Evolutionary conservation across 108 stramenopile genomes (phyloP).

Genomic region (Nannochloropsis gaditana): DNA sequence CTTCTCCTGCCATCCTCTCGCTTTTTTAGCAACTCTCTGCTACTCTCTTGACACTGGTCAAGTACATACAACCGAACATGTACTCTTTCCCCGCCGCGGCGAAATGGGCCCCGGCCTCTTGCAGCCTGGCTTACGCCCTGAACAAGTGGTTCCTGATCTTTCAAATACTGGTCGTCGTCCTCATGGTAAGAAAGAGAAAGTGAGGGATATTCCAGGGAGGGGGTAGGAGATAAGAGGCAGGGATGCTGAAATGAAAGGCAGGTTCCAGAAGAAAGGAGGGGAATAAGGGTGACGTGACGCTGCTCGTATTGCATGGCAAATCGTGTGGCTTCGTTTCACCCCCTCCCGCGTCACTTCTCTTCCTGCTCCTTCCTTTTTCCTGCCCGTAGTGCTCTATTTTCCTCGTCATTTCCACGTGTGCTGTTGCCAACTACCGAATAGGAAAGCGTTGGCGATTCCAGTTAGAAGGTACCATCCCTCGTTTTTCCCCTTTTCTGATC

Average conservation of each 20-base stretch:
- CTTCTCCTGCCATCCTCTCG: background rate
- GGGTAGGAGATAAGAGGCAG: too few relatives aligned
- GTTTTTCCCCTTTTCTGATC: background rate
- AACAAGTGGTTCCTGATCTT: background rate
- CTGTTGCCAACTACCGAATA: background rate
- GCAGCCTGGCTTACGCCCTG: background rate
- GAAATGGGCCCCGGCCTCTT: background rate
- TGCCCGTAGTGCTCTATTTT: background rate
- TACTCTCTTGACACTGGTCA: background rate
- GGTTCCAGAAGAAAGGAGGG: background rate
- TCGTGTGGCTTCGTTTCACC: background rate
- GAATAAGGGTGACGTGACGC: background rate
- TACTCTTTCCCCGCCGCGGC: background rate
- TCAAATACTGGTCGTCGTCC: background rate
- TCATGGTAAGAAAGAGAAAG: background rate
- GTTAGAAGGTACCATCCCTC: background rate
- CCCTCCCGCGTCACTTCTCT: background rate
- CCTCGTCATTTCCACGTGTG: background rate
- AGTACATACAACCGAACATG: background rate
- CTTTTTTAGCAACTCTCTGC: background rate
- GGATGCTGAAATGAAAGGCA: too few relatives aligned
- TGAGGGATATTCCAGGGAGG: too few relatives aligned
- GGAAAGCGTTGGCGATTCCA: background rate
- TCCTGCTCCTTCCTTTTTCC: background rate
- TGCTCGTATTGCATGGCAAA: background rate